Conservation (phyloP, 2,329 filamentous ascomycete species). For the Ceratocystis eucalypticola region DNA sequence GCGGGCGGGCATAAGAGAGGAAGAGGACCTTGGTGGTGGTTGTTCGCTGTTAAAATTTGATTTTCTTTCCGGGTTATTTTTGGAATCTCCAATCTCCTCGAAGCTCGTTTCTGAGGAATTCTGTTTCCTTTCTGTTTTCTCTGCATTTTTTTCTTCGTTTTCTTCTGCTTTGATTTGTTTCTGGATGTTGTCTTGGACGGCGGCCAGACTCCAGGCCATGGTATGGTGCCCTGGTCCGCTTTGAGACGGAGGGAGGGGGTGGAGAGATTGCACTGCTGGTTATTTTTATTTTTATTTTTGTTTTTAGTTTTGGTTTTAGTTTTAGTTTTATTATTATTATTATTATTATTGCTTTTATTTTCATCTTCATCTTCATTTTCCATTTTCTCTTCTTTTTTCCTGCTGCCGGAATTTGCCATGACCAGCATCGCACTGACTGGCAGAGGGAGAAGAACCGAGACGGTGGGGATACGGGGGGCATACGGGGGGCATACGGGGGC, state of each 20-base stretch:
- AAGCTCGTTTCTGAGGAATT: not conserved
- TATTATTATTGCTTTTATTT: not conserved
- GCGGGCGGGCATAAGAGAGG: no score
- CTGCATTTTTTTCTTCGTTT: not conserved
- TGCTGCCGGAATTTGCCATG: not conserved
- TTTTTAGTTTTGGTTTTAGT: no score
- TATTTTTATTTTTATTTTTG: no score
- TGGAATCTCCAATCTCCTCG: not conserved
- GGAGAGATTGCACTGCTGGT: no score
- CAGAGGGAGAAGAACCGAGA: not conserved
- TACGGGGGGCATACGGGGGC: not conserved
- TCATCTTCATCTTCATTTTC: not conserved
- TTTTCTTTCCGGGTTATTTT: constrained; percentile 1
- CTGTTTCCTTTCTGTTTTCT: not conserved
- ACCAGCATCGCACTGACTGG: not conserved
- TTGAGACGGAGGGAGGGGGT: no score
- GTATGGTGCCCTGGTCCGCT: no score
- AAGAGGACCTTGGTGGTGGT: not conserved
- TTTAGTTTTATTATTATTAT: no score
- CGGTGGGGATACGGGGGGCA: not conserved
- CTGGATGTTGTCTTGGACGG: no score
- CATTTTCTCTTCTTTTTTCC: not conserved
- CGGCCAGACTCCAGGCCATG: no score
- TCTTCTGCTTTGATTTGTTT: not conserved
- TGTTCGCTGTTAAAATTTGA: not conserved